A percentile compares a stretch with the other conserved stretches of the same genome.
phyloP scores from a whole-genome alignment of 1,139 yeast genomes.

The Geotrichum bryndzae region DNA sequence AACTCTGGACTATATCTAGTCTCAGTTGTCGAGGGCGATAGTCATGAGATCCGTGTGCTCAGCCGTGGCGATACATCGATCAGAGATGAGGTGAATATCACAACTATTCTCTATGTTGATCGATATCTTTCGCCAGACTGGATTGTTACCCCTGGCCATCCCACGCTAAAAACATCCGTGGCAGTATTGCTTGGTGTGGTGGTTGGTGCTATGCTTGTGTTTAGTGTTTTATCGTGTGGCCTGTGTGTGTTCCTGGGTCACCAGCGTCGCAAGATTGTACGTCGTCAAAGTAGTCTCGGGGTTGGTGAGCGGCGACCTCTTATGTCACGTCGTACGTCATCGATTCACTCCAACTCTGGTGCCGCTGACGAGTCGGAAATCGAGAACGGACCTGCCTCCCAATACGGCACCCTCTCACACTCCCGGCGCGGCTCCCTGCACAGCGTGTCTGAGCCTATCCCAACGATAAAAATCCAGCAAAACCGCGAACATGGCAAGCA shows the following conservation, averaged over 20 bases:
- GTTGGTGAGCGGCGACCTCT: background rate
- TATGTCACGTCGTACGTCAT: background rate
- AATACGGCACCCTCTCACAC: background rate
- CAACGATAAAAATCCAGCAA: conserved; percentile 2
- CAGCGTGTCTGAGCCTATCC: conserved; percentile 4
- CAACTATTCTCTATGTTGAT: conserved; percentile 67
- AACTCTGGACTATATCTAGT: conserved; percentile 32
- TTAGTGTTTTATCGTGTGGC: conserved; percentile 24
- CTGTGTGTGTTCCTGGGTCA: conserved; percentile 22
- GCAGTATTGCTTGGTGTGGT: conserved; percentile 36
- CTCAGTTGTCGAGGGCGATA: conserved; percentile 47
- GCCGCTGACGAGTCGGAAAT: background rate
- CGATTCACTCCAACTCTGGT: background rate
- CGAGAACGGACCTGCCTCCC: background rate
- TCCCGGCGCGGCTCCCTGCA: background rate
- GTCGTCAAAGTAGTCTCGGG: background rate
- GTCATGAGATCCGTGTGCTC: conserved; percentile 59
- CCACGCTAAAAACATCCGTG: conserved; percentile 30
- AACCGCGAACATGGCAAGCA: background rate
- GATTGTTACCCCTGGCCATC: conserved; percentile 37
- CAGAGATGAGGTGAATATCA: conserved; percentile 13
- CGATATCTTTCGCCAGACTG: conserved; percentile 60
- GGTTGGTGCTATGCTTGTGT: conserved; percentile 32
- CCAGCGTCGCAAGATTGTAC: conserved; percentile 9
- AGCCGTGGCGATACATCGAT: conserved; percentile 52